phyloP scores from a whole-genome alignment of 805 yeast genomes.

The Cyberlindnera samutprakarnensis region DNA sequence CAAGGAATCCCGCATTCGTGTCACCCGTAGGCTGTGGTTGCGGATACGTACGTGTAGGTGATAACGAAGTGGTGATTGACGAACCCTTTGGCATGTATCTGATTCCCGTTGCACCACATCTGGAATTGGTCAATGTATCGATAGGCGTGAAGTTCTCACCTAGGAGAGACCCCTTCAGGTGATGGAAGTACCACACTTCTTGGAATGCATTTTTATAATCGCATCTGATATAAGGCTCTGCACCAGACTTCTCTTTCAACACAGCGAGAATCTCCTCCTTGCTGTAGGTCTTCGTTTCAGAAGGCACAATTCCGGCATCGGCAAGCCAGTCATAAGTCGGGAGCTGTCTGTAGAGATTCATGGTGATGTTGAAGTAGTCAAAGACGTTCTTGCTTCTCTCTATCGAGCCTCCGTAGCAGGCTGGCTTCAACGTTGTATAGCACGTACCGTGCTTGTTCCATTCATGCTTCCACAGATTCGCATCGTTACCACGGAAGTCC shows the following conservation, averaged over 20 bases:
- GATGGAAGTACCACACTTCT: constrained; percentile 71
- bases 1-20: constrained; percentile 37
- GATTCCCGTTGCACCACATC: constrained; percentile 67
- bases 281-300: constrained; percentile 46
- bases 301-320: constrained; percentile 68
- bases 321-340: constrained; percentile 64
- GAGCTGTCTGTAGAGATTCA: constrained; percentile 45
- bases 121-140: constrained; percentile 45
- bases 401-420: constrained; percentile 45
- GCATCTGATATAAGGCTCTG: constrained; percentile 55
- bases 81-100: constrained; percentile 44
- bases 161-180: constrained; percentile 64
- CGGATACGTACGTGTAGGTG: constrained; percentile 16
- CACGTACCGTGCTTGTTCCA: constrained; percentile 94
- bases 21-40: constrained; percentile 25
- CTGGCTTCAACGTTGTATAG: constrained; percentile 68
- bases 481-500: constrained; percentile 61
- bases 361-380: constrained; percentile 61
- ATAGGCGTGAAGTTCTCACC: constrained; percentile 59
- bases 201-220: constrained; percentile 38
- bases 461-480: constrained; percentile 79
- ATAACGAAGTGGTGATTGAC: constrained; percentile 10
- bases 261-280: constrained; percentile 48
- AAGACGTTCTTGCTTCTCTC: constrained; percentile 37
- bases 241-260: constrained; percentile 41